Base-by-base conservation (phyloP, 2,329 filamentous ascomycete genomes). In the Xenoacremonium recifei region DNA sequence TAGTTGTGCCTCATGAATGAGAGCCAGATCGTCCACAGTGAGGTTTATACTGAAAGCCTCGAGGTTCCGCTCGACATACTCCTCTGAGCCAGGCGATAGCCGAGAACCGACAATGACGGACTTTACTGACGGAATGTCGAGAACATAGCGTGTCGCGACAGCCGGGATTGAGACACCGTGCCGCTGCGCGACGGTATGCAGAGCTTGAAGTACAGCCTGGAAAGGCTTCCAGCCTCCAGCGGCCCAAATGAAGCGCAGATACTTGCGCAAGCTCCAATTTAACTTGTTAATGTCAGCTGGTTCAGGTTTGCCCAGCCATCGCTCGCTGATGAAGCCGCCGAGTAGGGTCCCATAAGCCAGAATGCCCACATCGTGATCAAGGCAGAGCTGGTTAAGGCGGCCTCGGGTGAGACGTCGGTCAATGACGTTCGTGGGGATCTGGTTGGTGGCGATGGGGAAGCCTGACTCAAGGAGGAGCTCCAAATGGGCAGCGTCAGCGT, bases 231-330 rank as follows among this genome's bases (percentile, higher is more conserved):
- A n/a, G n/a, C n/a, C n/a, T n/a, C n/a, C n/a, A n/a, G n/a, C n/a
- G n/a, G n/a, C n/a, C n/a, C n/a, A n/a, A n/a, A n/a, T n/a, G n/a
- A 67, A 66, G 21, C 63, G 62, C 7, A 66, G 50, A 34, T 67
- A 66, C 35, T 67, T 58, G 19, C 46, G 44, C 35, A 57, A 37
- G 17, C 48, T 51, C 50, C 51, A 52, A 37, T 58, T 55, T 15
- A 55, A 35, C 3, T 34, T 32, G 10, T 43, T 36, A 2, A 15
- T 21, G 5, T 37, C 31, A 16, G 10, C 9, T 3, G 53, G 53
- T 37, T 58, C 50, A 7, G 33, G 33, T 16, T 16, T 21, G 5
- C 36, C 53, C 4, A 58, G 19, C 54, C 54, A 58, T 25, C 45
- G 49, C 43, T 58, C 52, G 2, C 38, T 39, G 3, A 57, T 15